Conservation (phyloP, 2,329 filamentous ascomycete genomes). For the Fusarium torreyae region DNA sequence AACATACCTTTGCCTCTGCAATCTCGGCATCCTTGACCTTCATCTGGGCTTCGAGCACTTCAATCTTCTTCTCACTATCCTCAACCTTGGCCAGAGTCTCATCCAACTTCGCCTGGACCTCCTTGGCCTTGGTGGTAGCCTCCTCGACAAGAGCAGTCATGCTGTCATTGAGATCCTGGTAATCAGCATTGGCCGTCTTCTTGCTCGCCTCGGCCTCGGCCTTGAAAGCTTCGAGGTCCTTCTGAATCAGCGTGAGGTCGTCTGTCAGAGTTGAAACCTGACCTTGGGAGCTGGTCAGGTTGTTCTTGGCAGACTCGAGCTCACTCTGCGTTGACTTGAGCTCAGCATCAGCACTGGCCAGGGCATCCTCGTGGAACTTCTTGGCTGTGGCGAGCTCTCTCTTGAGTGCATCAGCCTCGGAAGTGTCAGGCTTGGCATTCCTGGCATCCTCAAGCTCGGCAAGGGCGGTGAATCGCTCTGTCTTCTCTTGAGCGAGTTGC, state of each 20-base stretch:
- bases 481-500: conserved; percentile 71
- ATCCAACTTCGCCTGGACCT: conserved; percentile 65
- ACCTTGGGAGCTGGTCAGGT: conserved; percentile 57
- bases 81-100: conserved; percentile 61
- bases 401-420: conserved; percentile 67
- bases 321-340: conserved; percentile 57
- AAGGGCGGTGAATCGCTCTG: conserved; percentile 71
- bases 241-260: conserved; percentile 65
- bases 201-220: conserved; percentile 65
- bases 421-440: conserved; percentile 70
- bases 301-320: conserved; percentile 53
- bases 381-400: conserved; percentile 65
- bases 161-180: conserved; percentile 74
- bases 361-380: conserved; percentile 62
- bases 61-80: conserved; percentile 64
- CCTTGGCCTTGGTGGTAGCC: conserved; percentile 68
- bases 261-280: conserved; percentile 52
- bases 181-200: conserved; percentile 72
- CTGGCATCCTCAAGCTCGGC: conserved; percentile 73
- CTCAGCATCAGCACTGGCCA: conserved; percentile 54
- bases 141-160: conserved; percentile 74
- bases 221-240: conserved; percentile 68
- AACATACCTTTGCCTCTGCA: conserved; percentile 70
- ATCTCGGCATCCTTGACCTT: conserved; percentile 77
- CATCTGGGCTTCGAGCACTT: conserved; percentile 68